Percentiles rank a stretch among this genome's conserved stretches.
These are phyloP conservation scores for Chalciporus sp. DNA, from an alignment of 1,284 basidiomycete genomes.

Conservation along the genomic window DNA sequence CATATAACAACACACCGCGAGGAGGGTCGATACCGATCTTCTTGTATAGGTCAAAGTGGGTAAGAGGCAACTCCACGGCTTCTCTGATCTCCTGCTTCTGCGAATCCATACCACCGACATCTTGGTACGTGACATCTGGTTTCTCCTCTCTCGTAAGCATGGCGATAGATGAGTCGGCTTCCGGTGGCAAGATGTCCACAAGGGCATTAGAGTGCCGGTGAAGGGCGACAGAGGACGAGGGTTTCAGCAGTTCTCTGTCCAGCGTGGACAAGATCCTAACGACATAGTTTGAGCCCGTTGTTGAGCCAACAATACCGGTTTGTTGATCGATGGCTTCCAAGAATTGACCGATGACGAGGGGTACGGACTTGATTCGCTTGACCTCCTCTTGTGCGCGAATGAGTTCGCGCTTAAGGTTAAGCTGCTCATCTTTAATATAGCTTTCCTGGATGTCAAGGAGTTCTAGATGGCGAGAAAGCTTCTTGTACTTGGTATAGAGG, in stretches of 20 bases:
- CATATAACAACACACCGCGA: slow-evolving; percentile 82
- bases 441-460: slow-evolving; percentile 95
- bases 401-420: slow-evolving; percentile 96
- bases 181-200: slow-evolving; percentile 97
- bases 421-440: slow-evolving; percentile 99
- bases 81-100: slow-evolving; percentile 99
- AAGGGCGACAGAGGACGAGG: slow-evolving; percentile 94
- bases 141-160: slow-evolving; percentile 95
- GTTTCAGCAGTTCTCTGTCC: slow-evolving; percentile 96
- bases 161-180: slow-evolving; percentile 96
- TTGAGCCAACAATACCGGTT: slow-evolving; percentile 97
- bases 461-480: slow-evolving; percentile 89
- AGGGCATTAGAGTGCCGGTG: slow-evolving; percentile 99
- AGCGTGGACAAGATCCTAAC: slow-evolving; percentile 97
- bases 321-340: slow-evolving; percentile 98
- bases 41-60: slow-evolving; percentile 97
- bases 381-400: slow-evolving; percentile 99
- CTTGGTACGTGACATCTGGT: slow-evolving; percentile 87
- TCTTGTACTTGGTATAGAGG: slow-evolving; percentile 94
- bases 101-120: slow-evolving; percentile 96
- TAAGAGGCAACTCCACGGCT: slow-evolving; percentile 97
- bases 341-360: slow-evolving; percentile 99
- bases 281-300: slow-evolving; percentile 98
- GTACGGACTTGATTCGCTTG: slow-evolving; percentile 98
- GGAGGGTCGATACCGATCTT: slow-evolving; percentile 99